Base-by-base conservation (phyloP, 148 eudicot genomes). In the Arctostaphylos glauca region DNA sequence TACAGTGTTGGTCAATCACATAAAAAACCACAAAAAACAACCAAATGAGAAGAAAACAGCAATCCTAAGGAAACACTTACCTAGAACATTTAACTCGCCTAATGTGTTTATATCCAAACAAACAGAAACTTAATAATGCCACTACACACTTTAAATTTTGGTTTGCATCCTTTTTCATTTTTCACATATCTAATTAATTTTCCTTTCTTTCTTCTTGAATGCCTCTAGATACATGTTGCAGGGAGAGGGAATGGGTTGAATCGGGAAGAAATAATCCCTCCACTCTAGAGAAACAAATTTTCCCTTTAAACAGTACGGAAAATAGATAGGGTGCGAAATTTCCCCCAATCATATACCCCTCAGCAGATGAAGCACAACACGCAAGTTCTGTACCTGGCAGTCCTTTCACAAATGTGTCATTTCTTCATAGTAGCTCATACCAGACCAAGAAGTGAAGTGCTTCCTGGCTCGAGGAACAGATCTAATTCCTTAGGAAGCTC, bases 381-480 rank as follows among this genome's bases (percentile, higher is more conserved):
- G 25, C 25, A 43, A 62, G 23, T 38, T 74, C 47, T 84, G 54
- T 78, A 90, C 98, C 93, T 92, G 90, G 87, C 91, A 84, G 23
- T 95, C 96, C 76, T 81, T 92, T 97, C 98, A 95, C 79, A 92
- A 66, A 41, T 88, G 89, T 14, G 89, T 89, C 94, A 92, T 87
- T 81, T 95, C 92, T 83, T 91, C 93, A 86, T 93, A 95, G 86
- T 95, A 95, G 88, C 91, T 84, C 89, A 91, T 79, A 81, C 94
- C 92, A 78, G 94, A 82, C 98, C 98, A 95, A 19, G 92, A 90
- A 67, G 94, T 87, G 83, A 95, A 95, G 88, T 95, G 98, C 88
- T 95, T 95, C 88, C 98, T 92, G 64, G 95, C 94, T 73, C 93
- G 92, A 82, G 98, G 98, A 81, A 86, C 86, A 85, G 92, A 87